phyloP scores from a whole-genome alignment of 2,329 filamentous ascomycete genomes.

The Polychaeton citri region DNA sequence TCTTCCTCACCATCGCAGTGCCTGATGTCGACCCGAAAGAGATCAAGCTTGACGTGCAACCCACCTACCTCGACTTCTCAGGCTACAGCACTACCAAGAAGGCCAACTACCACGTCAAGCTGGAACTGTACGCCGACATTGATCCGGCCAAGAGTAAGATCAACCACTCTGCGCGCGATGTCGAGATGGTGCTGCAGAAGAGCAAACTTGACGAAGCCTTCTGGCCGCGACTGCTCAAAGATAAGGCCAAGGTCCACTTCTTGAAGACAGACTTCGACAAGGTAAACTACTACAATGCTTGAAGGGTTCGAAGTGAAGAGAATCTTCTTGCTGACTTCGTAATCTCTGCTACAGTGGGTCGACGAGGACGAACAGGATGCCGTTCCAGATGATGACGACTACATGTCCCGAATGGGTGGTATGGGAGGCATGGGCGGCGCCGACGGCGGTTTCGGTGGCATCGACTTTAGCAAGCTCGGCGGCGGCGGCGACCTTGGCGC shows the following conservation, averaged over 20 bases:
- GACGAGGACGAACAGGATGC: conserved; percentile 98
- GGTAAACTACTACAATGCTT: conserved; percentile 32
- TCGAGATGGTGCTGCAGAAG: conserved; percentile 89
- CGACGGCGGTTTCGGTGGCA: conserved; percentile 35
- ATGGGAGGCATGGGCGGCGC: conserved; percentile 45
- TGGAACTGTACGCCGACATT: conserved; percentile 86
- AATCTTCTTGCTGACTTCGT: background rate
- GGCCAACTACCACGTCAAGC: conserved; percentile 69
- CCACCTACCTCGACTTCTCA: conserved; percentile 64
- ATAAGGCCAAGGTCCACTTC: conserved; percentile 79
- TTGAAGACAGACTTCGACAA: conserved; percentile 98
- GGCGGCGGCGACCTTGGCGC: conserved; percentile 66
- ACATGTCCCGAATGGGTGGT: conserved; percentile 36
- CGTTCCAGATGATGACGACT: conserved; percentile 63
- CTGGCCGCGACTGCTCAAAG: conserved; percentile 93
- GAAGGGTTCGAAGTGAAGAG: background rate
- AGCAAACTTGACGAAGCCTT: conserved; percentile 90
- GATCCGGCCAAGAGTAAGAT: conserved; percentile 72
- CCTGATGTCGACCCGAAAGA: conserved; percentile 66
- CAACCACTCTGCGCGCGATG: conserved; percentile 75
- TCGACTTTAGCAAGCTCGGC: conserved; percentile 31
- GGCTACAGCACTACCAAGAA: conserved; percentile 76
- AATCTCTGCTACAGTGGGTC: conserved; percentile 81
- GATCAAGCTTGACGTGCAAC: conserved; percentile 71
- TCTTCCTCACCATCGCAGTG: conserved; percentile 85